Base-by-base conservation (phyloP, 371 early-diverging fungal species). In the Mucor indicus region DNA sequence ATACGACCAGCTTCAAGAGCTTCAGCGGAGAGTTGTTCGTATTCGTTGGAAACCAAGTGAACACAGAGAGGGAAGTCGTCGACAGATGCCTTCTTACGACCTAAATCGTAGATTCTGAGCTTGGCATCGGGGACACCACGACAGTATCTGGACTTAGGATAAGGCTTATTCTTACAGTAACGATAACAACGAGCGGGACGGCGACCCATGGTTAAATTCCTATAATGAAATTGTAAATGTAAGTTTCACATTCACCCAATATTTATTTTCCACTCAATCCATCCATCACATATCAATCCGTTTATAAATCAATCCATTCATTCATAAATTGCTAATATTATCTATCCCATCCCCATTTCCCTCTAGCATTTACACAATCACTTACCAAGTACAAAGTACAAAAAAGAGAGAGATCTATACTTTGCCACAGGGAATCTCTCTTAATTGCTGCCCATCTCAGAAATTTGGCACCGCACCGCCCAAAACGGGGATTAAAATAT, bases 91-190 rank as follows among this genome's bases (percentile, higher is more conserved):
- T 95, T 97, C 92, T 98, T 99, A 60, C 97, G 91, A 63, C 99
- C 99, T 55, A 98, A 79, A 75, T 99, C 99, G 81, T 87, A 98
- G 79, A 99, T 99, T 60, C 96, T 80, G 73, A 99, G 91, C 92
- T 99, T 99, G 75, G 98, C 87, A 83, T 75, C 94, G 44, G 99
- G 99, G 65, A 99, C 99, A 94, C 98, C 99, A 86, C 99, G 97
- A 83, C 92, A 91, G 92, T 92, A 99, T 64, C 99, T 91, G 55
- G 96, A 96, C 90, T 99, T 99, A 66, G 98, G 98, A 82, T 99
- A 99, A 61, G 99, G 99, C 91, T 99, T 99, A 92, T 99, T 99
- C 84, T 98, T 98, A 80, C 98, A 96, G 85, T 99, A 99, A 76
- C 96, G 88, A 84, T 97, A 98, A 84, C 98, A 98, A 65, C 96